Evolutionary conservation across 305 asterid species (phyloP), one percentile per base, ranked within the genome.

Genomic region (Salvia sclarea): DNA sequence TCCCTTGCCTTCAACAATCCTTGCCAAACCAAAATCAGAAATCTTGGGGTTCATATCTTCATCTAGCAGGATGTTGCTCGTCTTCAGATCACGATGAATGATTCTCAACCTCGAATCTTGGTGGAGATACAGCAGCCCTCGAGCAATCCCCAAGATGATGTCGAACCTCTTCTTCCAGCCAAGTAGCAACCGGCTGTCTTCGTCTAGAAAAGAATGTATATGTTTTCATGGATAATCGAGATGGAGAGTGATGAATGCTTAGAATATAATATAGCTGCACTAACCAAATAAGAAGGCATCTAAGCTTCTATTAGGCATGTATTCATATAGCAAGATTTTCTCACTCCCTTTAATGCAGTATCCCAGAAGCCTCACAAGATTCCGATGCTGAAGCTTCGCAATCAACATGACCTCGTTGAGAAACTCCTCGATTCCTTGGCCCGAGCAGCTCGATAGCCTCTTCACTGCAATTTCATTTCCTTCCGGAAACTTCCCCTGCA

Each of bases 1-100:
- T 28, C 48, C 70, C 52, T 20, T 75, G 14, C 81, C 83, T 69
- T 75, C 66, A 13, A 75, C 55, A 2, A 57, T 75, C 68, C 77
- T 75, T 3, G 85, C 85, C 71, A 78, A 61, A 10, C 81, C 83
- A 28, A 81, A 78, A 38, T 81, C 79, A 12, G 83, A 81, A 20
- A 78, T 81, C 65, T 71, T 77, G 17, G 82, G 78, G 41, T 74
- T 77, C 85, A 80, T 80, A 47, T 80, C 82, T 68, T 81, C 79
- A 28, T 77, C 82, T 47, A 71, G 64, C 38, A 80, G 41, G 40
- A 76, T 80, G 66, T 80, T 80, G 62, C 84, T 76, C 1, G 84
- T 67, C 41, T 80, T 80, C 61, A 77, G 60, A 61, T 79, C 81
- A 24, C 78, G 75, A 54, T 79, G 83, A 58, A 75, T 64, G 55